phyloP scores from a whole-genome alignment of 2,329 filamentous ascomycete species.

The Sclerotinia spermophila region DNA sequence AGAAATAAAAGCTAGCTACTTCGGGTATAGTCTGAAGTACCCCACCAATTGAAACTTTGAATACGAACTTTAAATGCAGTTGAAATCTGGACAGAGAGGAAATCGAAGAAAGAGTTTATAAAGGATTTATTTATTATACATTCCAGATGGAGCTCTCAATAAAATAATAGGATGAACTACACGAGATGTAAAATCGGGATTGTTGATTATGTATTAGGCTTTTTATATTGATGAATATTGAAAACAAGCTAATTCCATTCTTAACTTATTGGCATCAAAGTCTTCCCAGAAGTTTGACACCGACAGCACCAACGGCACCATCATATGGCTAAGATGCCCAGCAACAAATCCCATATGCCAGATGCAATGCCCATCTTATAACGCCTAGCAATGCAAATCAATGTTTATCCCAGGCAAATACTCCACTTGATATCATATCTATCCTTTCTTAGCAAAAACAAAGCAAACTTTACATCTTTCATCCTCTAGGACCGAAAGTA shows the following conservation, averaged over 20 bases:
- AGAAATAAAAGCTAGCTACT: conserved; percentile 3
- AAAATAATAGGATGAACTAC: neutral
- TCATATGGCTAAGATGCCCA: neutral
- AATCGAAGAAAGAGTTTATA: neutral
- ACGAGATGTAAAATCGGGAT: neutral
- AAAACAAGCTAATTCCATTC: neutral
- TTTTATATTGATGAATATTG: neutral
- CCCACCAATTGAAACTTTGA: conserved; percentile 1
- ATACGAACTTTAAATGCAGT: neutral
- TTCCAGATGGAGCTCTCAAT: neutral
- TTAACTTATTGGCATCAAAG: neutral
- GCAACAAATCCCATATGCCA: conserved; percentile 1
- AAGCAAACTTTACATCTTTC: conserved; percentile 43
- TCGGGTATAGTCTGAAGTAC: neutral
- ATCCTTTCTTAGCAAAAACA: conserved; percentile 44
- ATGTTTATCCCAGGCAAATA: conserved; percentile 1
- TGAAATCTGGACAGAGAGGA: conserved; percentile 18
- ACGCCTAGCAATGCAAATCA: conserved; percentile 11
- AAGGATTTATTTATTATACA: neutral
- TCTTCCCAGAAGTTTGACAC: neutral
- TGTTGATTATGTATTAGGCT: neutral
- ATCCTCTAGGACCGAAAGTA: conserved; percentile 47
- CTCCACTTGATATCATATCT: neutral
- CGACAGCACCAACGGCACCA: neutral
- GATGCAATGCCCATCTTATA: neutral